Evolutionary conservation across 2,329 filamentous ascomycete species (phyloP), one percentile per base, ranked within the genome.

Genomic region (Colletotrichum karsti): DNA sequence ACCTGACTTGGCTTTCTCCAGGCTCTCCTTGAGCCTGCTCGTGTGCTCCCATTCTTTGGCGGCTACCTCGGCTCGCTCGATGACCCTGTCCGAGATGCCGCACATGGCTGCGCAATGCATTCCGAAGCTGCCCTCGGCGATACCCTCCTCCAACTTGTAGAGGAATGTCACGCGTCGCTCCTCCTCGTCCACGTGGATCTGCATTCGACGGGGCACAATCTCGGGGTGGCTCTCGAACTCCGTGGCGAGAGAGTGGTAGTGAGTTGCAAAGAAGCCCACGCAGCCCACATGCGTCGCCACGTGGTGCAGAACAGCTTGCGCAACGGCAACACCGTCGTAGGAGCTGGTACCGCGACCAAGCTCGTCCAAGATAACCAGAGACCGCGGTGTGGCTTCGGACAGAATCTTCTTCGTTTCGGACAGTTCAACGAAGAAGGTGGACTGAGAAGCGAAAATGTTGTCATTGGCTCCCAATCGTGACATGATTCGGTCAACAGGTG

Each of bases 91-190:
- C 0, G 94, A 90, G 71, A 99, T 98, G 1, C 96, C 96, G 74
- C 96, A 99, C 96, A 99, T 99, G 68, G 94, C 92, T 1, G 96
- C 96, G 77, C 96, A 99, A 79, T 99, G 96, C 96, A 99, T 99
- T 74, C 96, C 96, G 76, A 98, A 99, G 75, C 93, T 97, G 15
- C 96, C 96, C 79, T 98, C 95, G 0, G 96, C 96, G 9, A 98
- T 94, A 2, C 96, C 96, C 13, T 93, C 89, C 79, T 98, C 96
- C 0, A 99, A 88, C 75, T 93, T 95, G 83, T 99, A 99, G 62
- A 99, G 79, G 82, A 99, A 99, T 0, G 95, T 98, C n/a, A 99
- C 91, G n/a, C 91, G 90, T 24, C 93, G 88, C 65, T 93, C 88
- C 51, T 87, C 88, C 5, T 96, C 93, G 71, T 99, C 95, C 2